Base-by-base conservation (phyloP, 495 filamentous ascomycete genomes). In the Trichocladium antarcticum region DNA sequence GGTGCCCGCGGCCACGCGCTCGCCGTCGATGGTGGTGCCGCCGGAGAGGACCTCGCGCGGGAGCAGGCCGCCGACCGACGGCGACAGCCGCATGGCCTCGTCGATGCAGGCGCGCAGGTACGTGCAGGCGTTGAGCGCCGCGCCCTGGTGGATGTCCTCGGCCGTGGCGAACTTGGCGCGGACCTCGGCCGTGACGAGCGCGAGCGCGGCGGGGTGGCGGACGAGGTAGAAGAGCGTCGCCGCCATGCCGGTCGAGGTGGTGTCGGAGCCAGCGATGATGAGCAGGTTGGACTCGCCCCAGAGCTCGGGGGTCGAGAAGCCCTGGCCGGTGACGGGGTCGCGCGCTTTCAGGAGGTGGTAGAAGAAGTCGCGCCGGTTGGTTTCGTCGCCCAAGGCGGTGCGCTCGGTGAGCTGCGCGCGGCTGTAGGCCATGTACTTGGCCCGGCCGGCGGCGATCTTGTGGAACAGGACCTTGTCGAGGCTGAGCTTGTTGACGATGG, bases 251-350 rank as follows among this genome's bases (percentile, higher is more conserved):
- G 74, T 80, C 11, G 77, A 75, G 1, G 77, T 81, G 0, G 81
- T 84, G 57, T 85, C 81, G 10, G 74, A 74, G 22, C 79, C 79
- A 45, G 73, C 72, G 32, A 75, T 76, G 52, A 78, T 78, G 1
- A 86, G 70, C 0, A 87, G 65, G 58, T 84, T 83, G 5, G 79
- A 77, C 60, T 87, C 83, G 28, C 75, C 78, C 79, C 80, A 84
- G 3, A 87, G 70, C 53, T 89, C 83, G 1, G 75, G 72, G 10
- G 70, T 81, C 10, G 69, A 69, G 55, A 86, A 82, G 1, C 82
- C 81, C 45, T 75, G 69, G 39, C 80, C 82, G 0, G 77, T 81
- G 51, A 81, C 74, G 14, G 74, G 75, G 56, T 84, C 79, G 19
- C 61, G 66, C 7, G 78, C 74, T 38, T 77, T 74, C 37, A 79